phyloP scores from a whole-genome alignment of 495 filamentous ascomycete genomes.

The Thermothielavioides terrestris region DNA sequence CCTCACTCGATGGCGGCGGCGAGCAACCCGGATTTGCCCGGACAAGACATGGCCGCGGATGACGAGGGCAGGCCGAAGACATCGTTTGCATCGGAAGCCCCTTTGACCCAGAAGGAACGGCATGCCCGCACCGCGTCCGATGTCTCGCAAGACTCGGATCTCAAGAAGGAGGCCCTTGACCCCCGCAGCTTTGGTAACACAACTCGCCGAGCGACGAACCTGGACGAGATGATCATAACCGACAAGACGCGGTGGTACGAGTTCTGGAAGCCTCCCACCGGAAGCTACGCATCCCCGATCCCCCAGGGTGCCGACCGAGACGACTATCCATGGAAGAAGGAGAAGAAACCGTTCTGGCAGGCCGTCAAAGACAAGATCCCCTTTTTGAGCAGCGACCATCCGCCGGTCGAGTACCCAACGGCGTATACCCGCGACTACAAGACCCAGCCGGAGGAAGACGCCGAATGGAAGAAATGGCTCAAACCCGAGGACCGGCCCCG shows the following conservation, averaged over 20 bases:
- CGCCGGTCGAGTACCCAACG: slow-evolving; percentile 53
- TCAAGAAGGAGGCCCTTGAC: slow-evolving; percentile 24
- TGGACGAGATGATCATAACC: slow-evolving; percentile 35
- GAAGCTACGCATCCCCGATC: slow-evolving; percentile 44
- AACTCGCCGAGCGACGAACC: slow-evolving; percentile 33
- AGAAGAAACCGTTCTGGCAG: slow-evolving; percentile 36
- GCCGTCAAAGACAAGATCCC: slow-evolving; percentile 37
- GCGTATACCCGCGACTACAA: slow-evolving; percentile 59
- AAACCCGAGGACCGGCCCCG: slow-evolving; percentile 75
- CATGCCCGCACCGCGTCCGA: slow-evolving; percentile 30
- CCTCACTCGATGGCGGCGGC: not conserved
- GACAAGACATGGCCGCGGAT: not conserved
- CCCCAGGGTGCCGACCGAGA: slow-evolving; percentile 40
- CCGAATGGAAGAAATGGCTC: slow-evolving; percentile 81
- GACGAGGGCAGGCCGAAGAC: slow-evolving; percentile 21
- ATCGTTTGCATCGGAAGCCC: slow-evolving; percentile 27
- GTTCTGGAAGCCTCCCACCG: slow-evolving; percentile 47
- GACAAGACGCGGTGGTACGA: slow-evolving; percentile 42
- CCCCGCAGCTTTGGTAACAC: slow-evolving; percentile 33
- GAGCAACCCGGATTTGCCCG: not conserved
- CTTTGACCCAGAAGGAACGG: slow-evolving; percentile 13
- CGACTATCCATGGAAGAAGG: slow-evolving; percentile 32
- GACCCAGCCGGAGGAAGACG: slow-evolving; percentile 55
- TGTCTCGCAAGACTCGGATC: slow-evolving; percentile 26
- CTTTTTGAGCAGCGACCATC: slow-evolving; percentile 28